Evolutionary conservation across 108 stramenopile genomes (phyloP), one percentile per base, ranked within the genome.

Genomic region (Skeletonema tropicum): DNA sequence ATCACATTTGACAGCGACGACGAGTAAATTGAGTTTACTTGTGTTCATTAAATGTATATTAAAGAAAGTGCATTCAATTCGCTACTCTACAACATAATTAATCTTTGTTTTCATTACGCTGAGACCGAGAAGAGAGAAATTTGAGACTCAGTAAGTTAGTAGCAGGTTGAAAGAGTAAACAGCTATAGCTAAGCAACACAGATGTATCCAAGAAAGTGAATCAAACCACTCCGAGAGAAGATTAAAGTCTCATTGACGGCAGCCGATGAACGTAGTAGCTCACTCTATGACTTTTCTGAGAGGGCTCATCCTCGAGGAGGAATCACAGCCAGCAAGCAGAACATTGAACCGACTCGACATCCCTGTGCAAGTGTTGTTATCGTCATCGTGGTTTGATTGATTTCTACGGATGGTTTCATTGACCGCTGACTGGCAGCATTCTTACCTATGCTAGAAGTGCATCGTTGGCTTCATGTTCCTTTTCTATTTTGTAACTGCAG

Each of bases 1-100:
- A 94, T 94, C 69, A 89, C 80, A 57, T 96, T 96, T 77, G 90
- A 85, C 38, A 82, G 76, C 38, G 81, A 82, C 59, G 75, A 29
- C 21, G 66, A 76, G 52, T 58, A 68, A 55, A 23, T 55, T 55
- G 61, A 62, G 6, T 62, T 55, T 55, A 55, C 15, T 55, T 36
- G 36, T 33, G 19, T 38, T 62, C 36, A 62, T 62, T 14, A 19
- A 15, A 33, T 62, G 61, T 62, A 62, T 11, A 62, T 1, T 62
- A 36, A 62, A 36, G 31, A 33, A 1, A 62, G 23, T 11, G 61
- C 36, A 19, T 33, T 26, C 61, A 3, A 33, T 62, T 62, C 39
- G 36, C 61, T 17, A 32, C 23, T 61, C 35, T 38, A 62, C 29
- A 55, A 25, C 23, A 21, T 10, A 0, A 49, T 26, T n/a, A 7